Evolutionary conservation across 2,329 filamentous ascomycete genomes (phyloP).

Genomic region (Pezicula radicicola): DNA sequence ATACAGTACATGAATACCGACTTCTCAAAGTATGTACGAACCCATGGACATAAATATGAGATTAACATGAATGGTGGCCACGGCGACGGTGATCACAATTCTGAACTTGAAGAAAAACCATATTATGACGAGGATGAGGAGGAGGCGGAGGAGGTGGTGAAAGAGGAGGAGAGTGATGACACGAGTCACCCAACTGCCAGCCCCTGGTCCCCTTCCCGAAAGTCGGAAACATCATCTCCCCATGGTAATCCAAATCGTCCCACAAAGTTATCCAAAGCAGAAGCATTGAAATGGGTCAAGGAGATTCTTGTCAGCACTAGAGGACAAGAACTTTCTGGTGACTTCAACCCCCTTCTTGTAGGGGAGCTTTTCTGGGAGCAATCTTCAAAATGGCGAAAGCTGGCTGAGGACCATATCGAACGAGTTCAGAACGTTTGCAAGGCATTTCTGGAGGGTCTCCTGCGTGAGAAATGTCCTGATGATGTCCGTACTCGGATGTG

Average conservation of each 20-base stretch:
- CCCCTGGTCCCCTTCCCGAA: slow-evolving; percentile 18
- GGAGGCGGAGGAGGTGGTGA: no score
- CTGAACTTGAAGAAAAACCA: no score
- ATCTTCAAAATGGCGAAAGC: slow-evolving; percentile 29
- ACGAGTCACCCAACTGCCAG: slow-evolving; percentile 7
- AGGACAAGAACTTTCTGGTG: slow-evolving; percentile 34
- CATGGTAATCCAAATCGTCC: slow-evolving; percentile 3
- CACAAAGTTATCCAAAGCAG: slow-evolving; percentile 14
- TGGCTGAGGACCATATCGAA: slow-evolving; percentile 24
- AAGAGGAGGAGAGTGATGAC: neutral
- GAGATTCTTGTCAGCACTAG: slow-evolving; percentile 16
- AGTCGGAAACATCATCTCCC: slow-evolving; percentile 7
- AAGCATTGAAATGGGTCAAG: slow-evolving; percentile 21
- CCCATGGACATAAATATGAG: slow-evolving; percentile 27
- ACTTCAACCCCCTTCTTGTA: slow-evolving; percentile 35
- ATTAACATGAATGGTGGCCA: slow-evolving; percentile 9
- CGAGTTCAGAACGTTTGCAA: slow-evolving; percentile 13
- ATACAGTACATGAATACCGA: slow-evolving; percentile 26
- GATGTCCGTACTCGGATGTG: slow-evolving; percentile 16
- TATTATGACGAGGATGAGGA: no score
- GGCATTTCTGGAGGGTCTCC: slow-evolving; percentile 15
- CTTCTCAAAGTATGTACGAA: slow-evolving; percentile 23
- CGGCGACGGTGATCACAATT: no score
- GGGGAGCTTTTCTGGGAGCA: slow-evolving; percentile 38
- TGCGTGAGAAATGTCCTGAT: slow-evolving; percentile 14